Conservation (phyloP, 2,329 filamentous ascomycete genomes). For the Dothidotthia symphoricarpi region DNA sequence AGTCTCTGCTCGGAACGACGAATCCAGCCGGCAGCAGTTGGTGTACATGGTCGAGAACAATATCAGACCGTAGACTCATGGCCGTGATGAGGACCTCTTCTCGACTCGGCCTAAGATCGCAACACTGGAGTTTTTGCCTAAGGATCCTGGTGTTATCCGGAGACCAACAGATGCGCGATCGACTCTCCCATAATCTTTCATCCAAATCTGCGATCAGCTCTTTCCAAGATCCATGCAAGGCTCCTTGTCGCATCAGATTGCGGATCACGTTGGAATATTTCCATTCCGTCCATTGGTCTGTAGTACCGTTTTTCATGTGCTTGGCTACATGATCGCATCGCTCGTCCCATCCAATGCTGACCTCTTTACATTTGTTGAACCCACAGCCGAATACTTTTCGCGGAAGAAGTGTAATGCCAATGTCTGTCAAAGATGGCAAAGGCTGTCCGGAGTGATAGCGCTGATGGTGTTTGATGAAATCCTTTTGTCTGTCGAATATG, state of each 20-base stretch:
- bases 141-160: constrained; percentile 38
- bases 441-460: constrained; percentile 39
- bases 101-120: constrained; percentile 37
- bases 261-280: constrained; percentile 42
- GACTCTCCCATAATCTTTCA: constrained; percentile 32
- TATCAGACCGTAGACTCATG: constrained; percentile 37
- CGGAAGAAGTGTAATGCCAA: constrained; percentile 34
- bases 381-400: constrained; percentile 41
- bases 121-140: constrained; percentile 41
- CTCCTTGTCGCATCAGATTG: constrained; percentile 40
- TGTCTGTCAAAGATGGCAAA: constrained; percentile 37
- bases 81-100: constrained; percentile 40
- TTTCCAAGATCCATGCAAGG: constrained; percentile 40
- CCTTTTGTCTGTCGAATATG: constrained; percentile 40
- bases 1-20: constrained; percentile 37
- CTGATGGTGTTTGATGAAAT: constrained; percentile 40
- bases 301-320: constrained; percentile 41
- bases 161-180: constrained; percentile 42
- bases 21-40: constrained; percentile 36
- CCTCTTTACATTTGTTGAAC: constrained; percentile 42
- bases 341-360: constrained; percentile 42
- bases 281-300: constrained; percentile 30
- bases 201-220: constrained; percentile 35
- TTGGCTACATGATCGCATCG: constrained; percentile 42
- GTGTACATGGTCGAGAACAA: constrained; percentile 27